Conservation (phyloP, 495 filamentous ascomycete species). For the Xylaria palmicola region DNA sequence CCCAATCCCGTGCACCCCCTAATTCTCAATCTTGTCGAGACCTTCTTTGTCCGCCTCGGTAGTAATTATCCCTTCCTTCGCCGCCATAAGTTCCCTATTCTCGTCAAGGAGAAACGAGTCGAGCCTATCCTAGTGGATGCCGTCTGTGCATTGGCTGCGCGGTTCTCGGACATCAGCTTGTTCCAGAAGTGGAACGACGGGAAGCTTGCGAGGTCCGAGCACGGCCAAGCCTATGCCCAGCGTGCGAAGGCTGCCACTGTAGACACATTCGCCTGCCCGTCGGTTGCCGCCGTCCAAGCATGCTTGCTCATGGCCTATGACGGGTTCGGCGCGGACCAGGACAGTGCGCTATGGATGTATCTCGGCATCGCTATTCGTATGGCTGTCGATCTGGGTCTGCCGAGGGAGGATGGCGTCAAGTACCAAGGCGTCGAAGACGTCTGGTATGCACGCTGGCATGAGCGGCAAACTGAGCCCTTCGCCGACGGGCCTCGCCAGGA, state of each 20-base stretch:
- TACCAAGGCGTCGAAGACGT: conserved; percentile 60
- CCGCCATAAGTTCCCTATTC: conserved; percentile 62
- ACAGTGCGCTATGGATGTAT: conserved; percentile 90
- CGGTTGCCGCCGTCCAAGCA: conserved; percentile 75
- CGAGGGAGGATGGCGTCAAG: conserved; percentile 72
- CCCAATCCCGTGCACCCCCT: conserved; percentile 64
- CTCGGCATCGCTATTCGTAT: conserved; percentile 81
- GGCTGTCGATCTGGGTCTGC: conserved; percentile 80
- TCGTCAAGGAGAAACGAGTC: conserved; percentile 73
- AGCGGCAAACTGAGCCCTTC: conserved; percentile 32
- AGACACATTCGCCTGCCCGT: conserved; percentile 75
- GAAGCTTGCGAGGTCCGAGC: conserved; percentile 53
- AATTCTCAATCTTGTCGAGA: conserved; percentile 70
- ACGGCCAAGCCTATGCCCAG: conserved; percentile 74
- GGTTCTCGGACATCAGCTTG: conserved; percentile 72
- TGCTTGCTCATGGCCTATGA: conserved; percentile 81
- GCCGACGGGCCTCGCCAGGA: conserved; percentile 34
- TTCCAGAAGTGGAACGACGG: conserved; percentile 58
- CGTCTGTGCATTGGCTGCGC: conserved; percentile 74
- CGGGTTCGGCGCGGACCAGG: conserved; percentile 79
- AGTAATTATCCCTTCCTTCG: conserved; percentile 82
- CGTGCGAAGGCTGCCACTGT: conserved; percentile 71
- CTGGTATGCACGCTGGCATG: conserved; percentile 44
- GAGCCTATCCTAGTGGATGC: conserved; percentile 86
- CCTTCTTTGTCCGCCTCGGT: conserved; percentile 75